Conservation (phyloP, 345 rosid genomes). For the Abelmoschus esculentus region DNA sequence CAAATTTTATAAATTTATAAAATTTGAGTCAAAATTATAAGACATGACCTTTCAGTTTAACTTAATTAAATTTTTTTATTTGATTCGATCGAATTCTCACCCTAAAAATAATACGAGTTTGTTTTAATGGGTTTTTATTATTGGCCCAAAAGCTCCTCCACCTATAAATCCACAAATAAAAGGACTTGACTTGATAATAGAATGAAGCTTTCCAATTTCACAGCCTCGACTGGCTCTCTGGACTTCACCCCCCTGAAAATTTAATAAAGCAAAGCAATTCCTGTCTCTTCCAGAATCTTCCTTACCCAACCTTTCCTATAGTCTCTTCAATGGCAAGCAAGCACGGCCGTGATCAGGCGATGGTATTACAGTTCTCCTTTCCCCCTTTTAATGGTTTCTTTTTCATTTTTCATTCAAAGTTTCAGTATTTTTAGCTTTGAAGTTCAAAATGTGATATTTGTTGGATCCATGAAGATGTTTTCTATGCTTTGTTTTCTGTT, state of each 20-base stretch:
- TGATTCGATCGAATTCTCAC: no score
- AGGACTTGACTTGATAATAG: neutral
- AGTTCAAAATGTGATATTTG: neutral
- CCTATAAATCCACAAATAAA: neutral
- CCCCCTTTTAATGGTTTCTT: neutral
- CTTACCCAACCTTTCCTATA: neutral
- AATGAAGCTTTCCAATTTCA: neutral
- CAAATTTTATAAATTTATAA: no score
- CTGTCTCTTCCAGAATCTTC: neutral
- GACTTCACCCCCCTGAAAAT: neutral
- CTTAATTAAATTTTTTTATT: no score
- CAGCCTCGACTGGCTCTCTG: neutral
- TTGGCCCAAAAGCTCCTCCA: neutral
- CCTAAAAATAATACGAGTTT: no score
- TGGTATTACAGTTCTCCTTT: constrained; percentile 30
- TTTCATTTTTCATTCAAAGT: neutral
- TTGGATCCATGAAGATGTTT: neutral
- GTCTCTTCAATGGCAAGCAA: constrained; percentile 29
- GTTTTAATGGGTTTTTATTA: no score
- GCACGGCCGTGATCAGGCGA: constrained; percentile 59
- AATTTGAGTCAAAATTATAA: no score
- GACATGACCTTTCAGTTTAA: no score
- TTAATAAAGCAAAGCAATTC: neutral
- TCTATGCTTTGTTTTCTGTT: no score
- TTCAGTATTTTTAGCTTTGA: neutral